A percentile compares a stretch with the other conserved stretches of the same genome.
Evolutionary conservation across 2,329 filamentous ascomycete species (phyloP).

Genomic region (Allantophomopsis lycopodina): DNA sequence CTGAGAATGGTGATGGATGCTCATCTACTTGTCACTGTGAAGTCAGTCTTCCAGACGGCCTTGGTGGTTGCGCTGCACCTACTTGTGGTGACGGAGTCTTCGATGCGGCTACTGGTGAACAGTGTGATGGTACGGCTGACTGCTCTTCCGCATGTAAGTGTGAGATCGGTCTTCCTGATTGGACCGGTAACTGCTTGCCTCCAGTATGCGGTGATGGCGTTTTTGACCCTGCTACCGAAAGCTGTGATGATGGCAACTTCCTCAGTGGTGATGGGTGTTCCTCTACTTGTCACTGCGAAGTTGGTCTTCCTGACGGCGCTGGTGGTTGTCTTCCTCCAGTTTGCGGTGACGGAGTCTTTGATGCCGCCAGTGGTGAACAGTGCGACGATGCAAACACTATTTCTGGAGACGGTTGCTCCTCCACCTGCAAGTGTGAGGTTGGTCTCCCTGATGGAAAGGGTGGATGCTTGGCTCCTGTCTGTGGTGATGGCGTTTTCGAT

Average conservation of each 20-base stretch:
- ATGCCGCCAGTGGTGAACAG: not conserved
- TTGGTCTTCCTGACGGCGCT: not conserved
- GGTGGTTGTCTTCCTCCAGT: not conserved
- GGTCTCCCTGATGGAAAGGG: not conserved
- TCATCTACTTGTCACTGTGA: not conserved
- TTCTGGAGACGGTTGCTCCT: not conserved
- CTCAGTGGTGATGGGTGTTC: not conserved
- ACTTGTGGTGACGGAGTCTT: no score
- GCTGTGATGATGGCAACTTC: not conserved
- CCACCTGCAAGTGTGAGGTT: not conserved
- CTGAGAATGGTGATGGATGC: not conserved
- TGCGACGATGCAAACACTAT: not conserved
- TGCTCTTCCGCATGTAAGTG: no score
- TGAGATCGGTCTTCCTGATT: not conserved
- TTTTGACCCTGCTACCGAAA: no score
- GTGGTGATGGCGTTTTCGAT: not conserved
- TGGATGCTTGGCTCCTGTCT: no score
- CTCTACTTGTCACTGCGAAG: not conserved
- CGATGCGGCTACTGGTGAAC: no score
- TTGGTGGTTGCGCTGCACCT: not conserved
- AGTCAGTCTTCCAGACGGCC: slow-evolving; percentile 3
- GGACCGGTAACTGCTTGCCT: not conserved
- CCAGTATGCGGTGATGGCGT: no score
- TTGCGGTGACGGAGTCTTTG: not conserved
- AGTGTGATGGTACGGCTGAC: no score